Base-by-base conservation (phyloP, 257 asterid species). In the Striga asiatica region DNA sequence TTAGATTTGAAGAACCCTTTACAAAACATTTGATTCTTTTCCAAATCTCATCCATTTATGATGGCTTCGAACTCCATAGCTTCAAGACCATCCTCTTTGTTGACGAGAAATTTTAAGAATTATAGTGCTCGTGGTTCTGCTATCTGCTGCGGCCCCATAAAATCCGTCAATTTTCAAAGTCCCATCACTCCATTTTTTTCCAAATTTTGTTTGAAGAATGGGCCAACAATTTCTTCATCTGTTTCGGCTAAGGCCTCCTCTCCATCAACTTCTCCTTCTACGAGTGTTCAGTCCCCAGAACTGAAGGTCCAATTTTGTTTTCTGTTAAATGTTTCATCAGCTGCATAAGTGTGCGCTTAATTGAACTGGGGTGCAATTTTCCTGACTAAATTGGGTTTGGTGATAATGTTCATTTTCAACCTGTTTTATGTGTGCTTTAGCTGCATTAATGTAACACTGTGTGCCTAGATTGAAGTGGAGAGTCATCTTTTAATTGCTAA, bases 231-330 rank as follows among this genome's bases (percentile, higher is more conserved):
- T 53, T 55, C 60, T 9, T 38, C 64, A 16, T 10, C 62, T 50
- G 62, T 70, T 48, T 54, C 63, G 12, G 70, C 71, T 46, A 61
- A 69, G 48, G 89, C 86, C 3, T 61, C 82, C 11, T 71, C 91
- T 4, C 65, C 84, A 16, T 67, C 94, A 1, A 54, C 63, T 37
- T 67, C 91, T 54, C 62, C 81, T 54, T 62, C 93, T 57, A 65
- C 93, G 6, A 53, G 80, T 4, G 68, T 83, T 35, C 78, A 76
- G 50, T 74, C 89, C 38, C 74, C 65, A 50, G 82, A 74, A 66
- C 73, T 91, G 64, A 72, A 81, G 91, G 98, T 89, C 18, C 28
- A 18, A 10, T 42, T 66, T n/a, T 50, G 10, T 6, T 29, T 32
- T 10, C 19, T 17, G 1, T 46, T 20, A n/a, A n/a, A n/a, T n/a